Evolutionary conservation across 805 yeast genomes (phyloP).

Genomic region (Schizosaccharomyces octosporus): DNA sequence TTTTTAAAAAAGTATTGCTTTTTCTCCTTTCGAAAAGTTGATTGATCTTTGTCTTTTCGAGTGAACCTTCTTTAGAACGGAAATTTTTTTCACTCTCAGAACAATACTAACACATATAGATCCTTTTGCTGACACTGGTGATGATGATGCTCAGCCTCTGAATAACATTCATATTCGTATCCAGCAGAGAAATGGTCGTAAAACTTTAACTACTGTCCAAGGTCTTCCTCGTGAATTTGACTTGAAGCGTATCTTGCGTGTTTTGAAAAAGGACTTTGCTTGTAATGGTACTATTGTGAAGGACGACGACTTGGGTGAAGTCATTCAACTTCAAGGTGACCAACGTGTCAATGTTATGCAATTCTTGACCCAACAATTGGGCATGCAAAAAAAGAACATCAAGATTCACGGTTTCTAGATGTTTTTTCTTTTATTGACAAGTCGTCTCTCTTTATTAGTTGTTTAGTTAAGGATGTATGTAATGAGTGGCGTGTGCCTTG

Average conservation of each 20-base stretch:
- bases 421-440: no score
- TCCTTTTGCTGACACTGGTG: conserved; percentile 99
- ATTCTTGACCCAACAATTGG: conserved; percentile 65
- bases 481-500: no score
- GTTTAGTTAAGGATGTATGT: not conserved
- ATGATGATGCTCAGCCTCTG: conserved; percentile 84
- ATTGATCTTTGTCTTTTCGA: not conserved
- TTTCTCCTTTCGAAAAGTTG: not conserved
- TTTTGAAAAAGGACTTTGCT: conserved; percentile 90
- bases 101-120: conserved; percentile 17
- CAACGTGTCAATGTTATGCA: conserved; percentile 92
- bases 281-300: conserved; percentile 96
- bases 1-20: not conserved
- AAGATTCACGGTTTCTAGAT: conserved; percentile 89
- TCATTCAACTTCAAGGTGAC: conserved; percentile 94
- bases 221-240: conserved; percentile 92
- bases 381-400: conserved; percentile 82
- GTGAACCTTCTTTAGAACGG: no score
- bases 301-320: conserved; percentile 88
- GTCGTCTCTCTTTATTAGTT: not conserved
- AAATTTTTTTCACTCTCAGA: not conserved
- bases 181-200: conserved; percentile 98
- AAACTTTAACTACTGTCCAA: conserved; percentile 92
- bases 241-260: conserved; percentile 75
- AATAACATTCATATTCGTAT: conserved; percentile 87